Base-by-base conservation (phyloP, 495 filamentous ascomycete species). In the Rostrohypoxylon terebratum region DNA sequence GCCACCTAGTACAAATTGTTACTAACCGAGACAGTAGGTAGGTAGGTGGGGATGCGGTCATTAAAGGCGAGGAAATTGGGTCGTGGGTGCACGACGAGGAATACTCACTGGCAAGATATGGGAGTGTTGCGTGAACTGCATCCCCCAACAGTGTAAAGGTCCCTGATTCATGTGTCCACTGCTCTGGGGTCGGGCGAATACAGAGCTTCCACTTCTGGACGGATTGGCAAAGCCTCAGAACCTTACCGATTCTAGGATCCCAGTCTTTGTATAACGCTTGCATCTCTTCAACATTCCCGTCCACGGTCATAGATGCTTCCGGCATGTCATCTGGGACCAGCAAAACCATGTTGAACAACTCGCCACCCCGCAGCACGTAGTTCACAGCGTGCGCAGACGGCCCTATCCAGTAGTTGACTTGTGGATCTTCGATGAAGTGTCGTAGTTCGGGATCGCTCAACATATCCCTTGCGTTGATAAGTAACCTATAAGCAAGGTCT, bases 171-270 rank as follows among this genome's bases (percentile, higher is more conserved):
- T 88, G 87, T 5, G 83, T 80, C 90, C 89, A 91, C 40, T 79
- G 78, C n/a, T 84, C 80, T 6, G 91, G 75, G 1, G 83, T 80
- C 53, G 79, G 77, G 69, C 87, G 81, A 63, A 91, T 89, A 81
- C 88, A 89, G 13, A 92, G 79, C 58, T 86, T 86, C 90, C 90
- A 92, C 76, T 92, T 92, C 68, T 88, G 84, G 2, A 91, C 88
- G 0, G 82, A 83, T 50, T 85, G 76, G 50, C 87, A 88, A 16
- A 86, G 78, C 4, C 74, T 77, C 16, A 90, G 77, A 7, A 86
- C 79, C 44, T 82, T 79, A 8, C 75, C 83, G 45, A 85, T 86
- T 72, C 84, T 82, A 38, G 84, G 83, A 76, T 88, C 86, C 90
- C 90, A 92, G 28, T 77, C 84, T 55, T 80, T 79, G 63, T 89